Evolutionary conservation across 106 monocot species (phyloP).

Genomic region (Dendrobium catenatum): DNA sequence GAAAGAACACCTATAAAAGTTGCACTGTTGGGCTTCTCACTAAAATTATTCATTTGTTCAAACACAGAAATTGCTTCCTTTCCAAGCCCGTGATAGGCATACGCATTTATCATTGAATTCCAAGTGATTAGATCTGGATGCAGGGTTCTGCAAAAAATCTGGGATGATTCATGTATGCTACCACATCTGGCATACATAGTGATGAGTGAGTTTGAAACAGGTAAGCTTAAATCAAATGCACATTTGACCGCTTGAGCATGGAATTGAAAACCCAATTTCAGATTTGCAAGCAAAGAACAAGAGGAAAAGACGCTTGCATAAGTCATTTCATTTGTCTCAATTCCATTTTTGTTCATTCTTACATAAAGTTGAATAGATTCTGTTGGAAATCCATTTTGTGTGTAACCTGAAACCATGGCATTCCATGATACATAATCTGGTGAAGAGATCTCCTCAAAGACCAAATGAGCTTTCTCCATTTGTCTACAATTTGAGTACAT

Average conservation of each 20-base stretch:
- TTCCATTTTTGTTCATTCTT: constrained; percentile 15
- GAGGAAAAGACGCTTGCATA: constrained; percentile 28
- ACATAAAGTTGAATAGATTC: constrained; percentile 18
- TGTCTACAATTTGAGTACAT: constrained; percentile 24
- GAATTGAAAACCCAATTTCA: constrained; percentile 24
- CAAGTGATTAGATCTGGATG: constrained; percentile 27
- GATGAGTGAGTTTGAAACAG: constrained; percentile 35
- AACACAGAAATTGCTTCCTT: constrained; percentile 20
- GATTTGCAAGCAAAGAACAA: constrained; percentile 20
- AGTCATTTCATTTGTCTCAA: constrained; percentile 28
- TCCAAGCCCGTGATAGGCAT: constrained; percentile 24
- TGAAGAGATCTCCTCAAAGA: constrained; percentile 25
- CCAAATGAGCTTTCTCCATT: constrained; percentile 15
- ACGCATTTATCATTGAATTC: constrained; percentile 32
- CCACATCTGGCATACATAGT: constrained; percentile 39
- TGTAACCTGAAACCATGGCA: constrained; percentile 36
- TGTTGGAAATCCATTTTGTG: constrained; percentile 31
- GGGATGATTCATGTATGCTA: constrained; percentile 11
- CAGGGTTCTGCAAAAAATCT: constrained; percentile 9
- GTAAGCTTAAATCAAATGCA: constrained; percentile 13
- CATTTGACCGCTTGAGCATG: constrained; percentile 29
- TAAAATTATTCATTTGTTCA: constrained; percentile 18
- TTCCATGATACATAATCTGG: constrained; percentile 38
- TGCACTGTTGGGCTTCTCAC: constrained; percentile 18
- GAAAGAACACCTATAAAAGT: constrained; percentile 27